Base-by-base conservation (phyloP, 2,329 filamentous ascomycete genomes). In the Pseudocercospora cruenta region DNA sequence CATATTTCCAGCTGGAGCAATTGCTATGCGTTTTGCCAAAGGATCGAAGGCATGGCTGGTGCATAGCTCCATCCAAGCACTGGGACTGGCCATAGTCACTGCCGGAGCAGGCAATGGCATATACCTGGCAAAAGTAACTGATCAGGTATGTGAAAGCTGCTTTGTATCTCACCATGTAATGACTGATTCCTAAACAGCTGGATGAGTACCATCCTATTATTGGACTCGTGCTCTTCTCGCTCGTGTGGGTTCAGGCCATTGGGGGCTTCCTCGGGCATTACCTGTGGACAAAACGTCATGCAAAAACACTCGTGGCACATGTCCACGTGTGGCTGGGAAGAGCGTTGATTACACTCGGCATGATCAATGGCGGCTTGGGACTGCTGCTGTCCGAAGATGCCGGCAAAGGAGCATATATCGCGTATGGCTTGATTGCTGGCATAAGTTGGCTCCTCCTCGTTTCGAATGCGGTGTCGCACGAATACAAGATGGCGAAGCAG, bases 291-390 rank as follows among this genome's bases (percentile, higher is more conserved):
- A 47, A 22, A 10, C 6, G n/a, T 10, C 16, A 22, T 19, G 7
- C 43, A 9, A 47, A 47, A 12, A 47, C 43, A 22, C n/a, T 19
- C 43, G 43, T 47, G 21, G 43, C 43, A 47, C 43, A 47, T 47
- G 21, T n/a, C 21, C 43, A 47, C n/a, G 43, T 47, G 43, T 47
- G 43, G 43, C 43, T 47, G n/a, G 43, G 43, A 47, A n/a, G 43
- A 47, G 43, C 43, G 10, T 5, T 47, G 24, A 81, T 88, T 9
- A 77, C 81, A 0, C 75, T 87, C 0, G 86, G 83, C 2, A 83
- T 87, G 64, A 79, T 87, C 72, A 87, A 87, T 70, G 86, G 84
- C n/a, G 86, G 85, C 0, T 74, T 87, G 0, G 86, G 86, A 0
- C 80, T 87, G 45, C 75, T 78, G 64, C 76, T 85, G n/a, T 47